Base-by-base conservation (phyloP, 2,329 filamentous ascomycete species). In the Colletotrichum noveboracense region DNA sequence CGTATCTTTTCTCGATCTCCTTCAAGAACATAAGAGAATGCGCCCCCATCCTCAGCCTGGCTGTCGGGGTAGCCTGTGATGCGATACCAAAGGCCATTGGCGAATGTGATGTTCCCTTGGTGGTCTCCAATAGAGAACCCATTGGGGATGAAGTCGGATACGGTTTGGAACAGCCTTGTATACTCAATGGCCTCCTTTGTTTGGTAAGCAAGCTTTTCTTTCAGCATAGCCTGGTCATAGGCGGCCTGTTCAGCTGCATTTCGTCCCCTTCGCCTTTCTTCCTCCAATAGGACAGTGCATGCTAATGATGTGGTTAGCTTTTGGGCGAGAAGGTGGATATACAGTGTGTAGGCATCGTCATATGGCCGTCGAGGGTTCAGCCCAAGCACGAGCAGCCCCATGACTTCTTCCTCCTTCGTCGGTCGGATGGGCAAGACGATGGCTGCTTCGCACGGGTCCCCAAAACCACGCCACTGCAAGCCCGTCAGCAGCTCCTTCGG, bases 121-220 rank as follows among this genome's bases (percentile, higher is more conserved):
- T 88, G 87, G 79, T 94, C 90, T 13, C 92, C 91, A 74, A 95
- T 94, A 79, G 93, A 94, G 84, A 95, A 93, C 21, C 94, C 94
- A 2, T 94, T 92, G 0, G 94, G 94, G 3, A 94, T 92, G 67
- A 95, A 93, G 79, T 95, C 93, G 3, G 93, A 92, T 83, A 95
- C 93, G 7, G 91, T 88, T 9, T 92, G 92, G 78, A 95, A 95
- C 70, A 92, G 91, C 36, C 91, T 90, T 71, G 93, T 91, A 60
- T 89, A 88, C 74, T 88, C 85, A n/a, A 85, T 86, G 4, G 87
- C 84, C 77, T 89, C 87, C 72, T 87, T 86, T 13, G 86, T 89
- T 79, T 88, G 87, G 34, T 90, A 88, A 18, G 91, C 92, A 30
- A 95, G 86, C 79, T 94, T 91, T 78, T 93, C 89, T 18, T 92